These are phyloP conservation scores for Sambucus nigra DNA, from an alignment of 129 eudicot species.

Conservation along the genomic window DNA sequence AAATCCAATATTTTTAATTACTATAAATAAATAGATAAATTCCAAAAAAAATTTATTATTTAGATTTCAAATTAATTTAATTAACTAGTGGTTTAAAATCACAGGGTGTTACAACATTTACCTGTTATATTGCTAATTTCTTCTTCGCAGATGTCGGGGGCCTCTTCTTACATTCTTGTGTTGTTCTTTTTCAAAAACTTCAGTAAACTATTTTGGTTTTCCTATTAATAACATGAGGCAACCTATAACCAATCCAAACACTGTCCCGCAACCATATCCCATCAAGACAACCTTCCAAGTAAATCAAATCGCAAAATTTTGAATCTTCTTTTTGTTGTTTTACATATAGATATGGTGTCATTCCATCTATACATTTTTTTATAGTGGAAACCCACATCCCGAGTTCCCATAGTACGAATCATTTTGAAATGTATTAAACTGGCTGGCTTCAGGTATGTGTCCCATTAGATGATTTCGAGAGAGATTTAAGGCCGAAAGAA, in stretches of 20 bases:
- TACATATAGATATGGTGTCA: not conserved
- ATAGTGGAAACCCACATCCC: slow-evolving; percentile 12
- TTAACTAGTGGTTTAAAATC: too few species aligned
- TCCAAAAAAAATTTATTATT: too few species aligned
- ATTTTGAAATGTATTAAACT: not conserved
- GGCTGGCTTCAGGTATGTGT: not conserved
- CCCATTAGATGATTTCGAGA: slow-evolving; percentile 19
- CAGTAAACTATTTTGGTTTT: slow-evolving; percentile 1
- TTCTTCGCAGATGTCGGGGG: not conserved
- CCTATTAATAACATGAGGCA: not conserved
- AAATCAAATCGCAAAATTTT: slow-evolving; percentile 5
- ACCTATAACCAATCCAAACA: slow-evolving; percentile 4
- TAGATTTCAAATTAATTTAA: too few species aligned
- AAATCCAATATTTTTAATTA: too few species aligned
- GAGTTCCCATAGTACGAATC: slow-evolving; percentile 5
- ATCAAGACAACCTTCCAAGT: slow-evolving; percentile 16
- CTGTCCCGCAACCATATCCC: slow-evolving; percentile 16
- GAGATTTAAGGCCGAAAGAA: slow-evolving; percentile 23
- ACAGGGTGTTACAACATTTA: too few species aligned
- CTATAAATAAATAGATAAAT: too few species aligned
- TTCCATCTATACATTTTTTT: not conserved
- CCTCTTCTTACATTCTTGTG: not conserved
- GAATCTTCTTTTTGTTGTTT: not conserved
- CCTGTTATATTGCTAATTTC: too few species aligned
- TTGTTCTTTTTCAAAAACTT: not conserved